A percentile compares a stretch with the other conserved stretches of the same genome.
phyloP scores from a whole-genome alignment of 2,329 filamentous ascomycete genomes.

The Pezicula rhizophila region DNA sequence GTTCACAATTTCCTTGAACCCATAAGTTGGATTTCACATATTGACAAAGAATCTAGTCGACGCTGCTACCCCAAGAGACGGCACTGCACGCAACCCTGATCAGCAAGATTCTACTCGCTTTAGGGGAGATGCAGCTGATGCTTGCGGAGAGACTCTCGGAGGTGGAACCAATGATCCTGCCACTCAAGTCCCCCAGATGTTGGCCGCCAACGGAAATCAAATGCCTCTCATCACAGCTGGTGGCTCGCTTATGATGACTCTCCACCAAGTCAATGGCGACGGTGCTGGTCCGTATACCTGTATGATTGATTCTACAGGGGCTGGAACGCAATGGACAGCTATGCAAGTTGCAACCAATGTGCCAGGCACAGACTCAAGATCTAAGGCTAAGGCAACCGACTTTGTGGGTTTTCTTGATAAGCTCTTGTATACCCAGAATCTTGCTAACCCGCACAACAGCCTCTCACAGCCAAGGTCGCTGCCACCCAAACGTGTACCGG shows the following conservation, averaged over 20 bases:
- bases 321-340: slow-evolving; percentile 45
- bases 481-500: slow-evolving; percentile 51
- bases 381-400: slow-evolving; percentile 25
- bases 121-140: slow-evolving; percentile 43
- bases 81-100: slow-evolving; percentile 53
- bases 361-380: slow-evolving; percentile 42
- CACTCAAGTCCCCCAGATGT: slow-evolving; percentile 47
- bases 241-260: slow-evolving; percentile 52
- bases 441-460: slow-evolving; percentile 24
- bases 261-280: slow-evolving; percentile 62
- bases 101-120: slow-evolving; percentile 61
- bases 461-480: slow-evolving; percentile 53
- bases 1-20: slow-evolving; percentile 1
- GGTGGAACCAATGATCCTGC: slow-evolving; percentile 51
- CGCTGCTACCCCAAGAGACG: slow-evolving; percentile 53
- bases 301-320: slow-evolving; percentile 57
- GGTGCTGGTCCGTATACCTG: slow-evolving; percentile 58
- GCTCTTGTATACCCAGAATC: not conserved
- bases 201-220: slow-evolving; percentile 46
- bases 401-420: slow-evolving; percentile 20
- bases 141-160: slow-evolving; percentile 52
- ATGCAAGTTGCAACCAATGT: slow-evolving; percentile 51
- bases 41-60: slow-evolving; percentile 36
- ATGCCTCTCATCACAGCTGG: slow-evolving; percentile 54
- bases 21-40: not conserved